Evolutionary conservation across 345 rosid species (phyloP).

Genomic region (Crucihimalaya himalaica): DNA sequence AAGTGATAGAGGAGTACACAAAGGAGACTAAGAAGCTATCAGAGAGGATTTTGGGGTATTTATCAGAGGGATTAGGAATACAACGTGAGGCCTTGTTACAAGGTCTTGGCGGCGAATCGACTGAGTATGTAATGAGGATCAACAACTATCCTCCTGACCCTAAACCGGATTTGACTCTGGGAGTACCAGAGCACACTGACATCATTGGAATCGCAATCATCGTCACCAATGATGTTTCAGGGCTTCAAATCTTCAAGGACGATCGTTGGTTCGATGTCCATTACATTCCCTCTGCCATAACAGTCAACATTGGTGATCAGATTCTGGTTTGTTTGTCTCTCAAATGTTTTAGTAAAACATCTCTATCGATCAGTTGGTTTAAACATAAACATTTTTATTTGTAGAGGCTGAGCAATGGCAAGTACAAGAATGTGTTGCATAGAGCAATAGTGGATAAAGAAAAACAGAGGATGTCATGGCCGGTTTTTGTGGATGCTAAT

Average conservation of each 20-base stretch:
- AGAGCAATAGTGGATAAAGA: conserved; percentile 60
- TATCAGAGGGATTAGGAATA: conserved; percentile 67
- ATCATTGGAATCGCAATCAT: conserved; percentile 58
- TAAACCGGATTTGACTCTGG: conserved; percentile 59
- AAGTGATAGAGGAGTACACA: conserved; percentile 68
- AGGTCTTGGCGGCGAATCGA: conserved; percentile 55
- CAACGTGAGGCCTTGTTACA: conserved; percentile 46
- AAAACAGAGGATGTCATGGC: conserved; percentile 83
- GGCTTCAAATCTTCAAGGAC: conserved; percentile 68
- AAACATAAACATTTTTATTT: not conserved
- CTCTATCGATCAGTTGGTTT: not conserved
- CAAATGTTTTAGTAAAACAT: not conserved
- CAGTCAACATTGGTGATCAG: conserved; percentile 72
- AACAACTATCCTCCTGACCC: conserved; percentile 79
- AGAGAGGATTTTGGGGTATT: conserved; percentile 46
- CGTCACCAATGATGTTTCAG: conserved; percentile 74
- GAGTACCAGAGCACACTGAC: conserved; percentile 70
- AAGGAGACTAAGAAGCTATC: conserved; percentile 42
- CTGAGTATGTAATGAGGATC: conserved; percentile 60
- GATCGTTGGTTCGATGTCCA: conserved; percentile 60
- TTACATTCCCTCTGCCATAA: conserved; percentile 63
- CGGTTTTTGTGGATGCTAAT: conserved; percentile 76
- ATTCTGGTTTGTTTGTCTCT: conserved; percentile 46
- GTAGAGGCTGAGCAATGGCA: conserved; percentile 72
- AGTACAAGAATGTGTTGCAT: conserved; percentile 61